Evolutionary conservation across 83 land plant genomes (phyloP), one percentile per base, ranked within the genome.

Genomic region (Picea abies): DNA sequence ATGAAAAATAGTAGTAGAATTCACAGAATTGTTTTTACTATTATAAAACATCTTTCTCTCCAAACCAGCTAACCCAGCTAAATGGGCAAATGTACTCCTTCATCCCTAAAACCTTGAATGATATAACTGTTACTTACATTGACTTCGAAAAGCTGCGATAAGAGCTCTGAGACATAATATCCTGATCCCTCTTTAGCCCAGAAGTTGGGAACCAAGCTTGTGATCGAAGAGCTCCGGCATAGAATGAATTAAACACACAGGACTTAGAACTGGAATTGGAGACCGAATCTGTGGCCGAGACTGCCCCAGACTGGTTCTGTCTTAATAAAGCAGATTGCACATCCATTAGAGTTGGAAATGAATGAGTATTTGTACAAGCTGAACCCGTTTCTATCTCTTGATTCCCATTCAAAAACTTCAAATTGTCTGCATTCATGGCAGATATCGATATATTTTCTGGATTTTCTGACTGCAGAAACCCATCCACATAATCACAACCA

Each of bases 291-390:
- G 52, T 8, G 1, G 80, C 32, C 10, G 63, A 61, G 29, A 29
- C 64, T 12, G 63, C 39, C 23, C 61, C 16, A 4, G 39, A 11
- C 8, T 16, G 35, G 12, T 35, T 19, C 29, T 2, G 23, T 63
- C 49, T 22, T 4, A 85, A 88, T 9, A 90, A 81, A 9, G 92
- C 92, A 63, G 82, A 85, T 75, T 92, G 87, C 5, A 87, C 76
- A 62, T 92, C 92, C 29, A 80, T 78, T 12, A 90, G 69, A 4
- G 89, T 88, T 19, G 89, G 94, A 20, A 92, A 89, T 0, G 90
- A 85, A 79, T 85, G 84, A n/a, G 78, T 41, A 25, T 39, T 69
- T 2, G 82, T 44, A 67, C 26, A 22, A 82, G 70, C 25, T 41
- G 12, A 80, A 49, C 68, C 37, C 16, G 78, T 72, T 85, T 25